Conservation (phyloP, 2,329 filamentous ascomycete species). For the Cladosporium sp. region DNA sequence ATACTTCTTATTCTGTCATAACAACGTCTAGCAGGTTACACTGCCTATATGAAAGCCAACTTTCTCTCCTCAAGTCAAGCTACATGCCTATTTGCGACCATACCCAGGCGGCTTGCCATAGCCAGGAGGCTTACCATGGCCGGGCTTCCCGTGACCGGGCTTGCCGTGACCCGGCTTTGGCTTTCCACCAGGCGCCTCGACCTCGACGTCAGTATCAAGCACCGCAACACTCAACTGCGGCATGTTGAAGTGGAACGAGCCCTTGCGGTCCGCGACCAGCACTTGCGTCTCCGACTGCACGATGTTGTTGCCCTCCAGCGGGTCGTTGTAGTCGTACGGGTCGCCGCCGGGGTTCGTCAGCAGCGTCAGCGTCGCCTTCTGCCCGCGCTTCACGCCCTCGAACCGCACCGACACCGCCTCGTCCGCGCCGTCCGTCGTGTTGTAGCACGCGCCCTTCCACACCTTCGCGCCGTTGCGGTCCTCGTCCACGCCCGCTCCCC, state of each 20-base stretch:
- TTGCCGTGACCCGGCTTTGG: not conserved
- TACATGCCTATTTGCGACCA: too few species aligned
- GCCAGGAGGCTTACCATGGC: not conserved
- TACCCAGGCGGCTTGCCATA: not conserved
- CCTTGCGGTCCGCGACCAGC: conserved; percentile 40
- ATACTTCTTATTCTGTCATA: too few species aligned
- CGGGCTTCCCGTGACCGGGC: not conserved
- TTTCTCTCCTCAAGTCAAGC: too few species aligned
- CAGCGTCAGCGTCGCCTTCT: conserved; percentile 34
- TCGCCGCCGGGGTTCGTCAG: conserved; percentile 31
- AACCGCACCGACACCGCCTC: conserved; percentile 31
- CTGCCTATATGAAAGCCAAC: too few species aligned
- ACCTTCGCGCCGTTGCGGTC: conserved; percentile 22
- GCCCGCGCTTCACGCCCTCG: conserved; percentile 27
- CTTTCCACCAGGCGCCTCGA: not conserved
- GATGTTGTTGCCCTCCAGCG: conserved; percentile 40
- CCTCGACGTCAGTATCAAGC: conserved; percentile 34
- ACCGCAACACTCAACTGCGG: conserved; percentile 53
- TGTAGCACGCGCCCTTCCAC: conserved; percentile 43
- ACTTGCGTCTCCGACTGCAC: conserved; percentile 38
- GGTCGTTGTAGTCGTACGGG: conserved; percentile 21
- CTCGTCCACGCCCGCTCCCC: conserved; percentile 35
- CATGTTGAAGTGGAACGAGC: conserved; percentile 47
- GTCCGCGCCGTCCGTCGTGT: conserved; percentile 34
- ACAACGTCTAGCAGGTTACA: too few species aligned